Evolutionary conservation across 805 yeast genomes (phyloP), one percentile per base, ranked within the genome.

Genomic region (Hanseniaspora clermontiae): DNA sequence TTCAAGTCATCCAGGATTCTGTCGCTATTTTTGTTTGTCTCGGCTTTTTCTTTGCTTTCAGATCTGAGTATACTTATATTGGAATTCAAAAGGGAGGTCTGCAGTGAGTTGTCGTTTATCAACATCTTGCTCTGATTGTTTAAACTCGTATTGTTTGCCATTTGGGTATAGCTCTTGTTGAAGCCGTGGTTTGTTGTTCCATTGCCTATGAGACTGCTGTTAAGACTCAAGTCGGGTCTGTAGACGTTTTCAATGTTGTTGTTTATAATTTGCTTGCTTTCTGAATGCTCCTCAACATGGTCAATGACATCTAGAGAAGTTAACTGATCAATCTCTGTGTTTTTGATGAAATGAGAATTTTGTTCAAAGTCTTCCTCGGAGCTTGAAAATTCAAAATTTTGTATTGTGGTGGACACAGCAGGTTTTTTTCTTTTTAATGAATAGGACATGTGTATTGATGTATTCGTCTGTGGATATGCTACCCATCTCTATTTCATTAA

Each of bases 331-430:
- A 29, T 29, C n/a, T 45, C 37, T 15, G 20, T 45, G 20, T 45
- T 45, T 29, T 31, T 45, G 48, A 45, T 45, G 15, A 43, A 43
- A 15, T 43, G 47, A n/a, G 31, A 24, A 15, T 29, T 15, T 49
- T 51, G 34, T 7, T 31, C 20, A 27, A 12, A n/a, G 10, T 49
- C 54, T 12, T 42, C 54, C 6, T 51, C 54, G 11, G 54, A 51
- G n/a, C 48, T 42, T 12, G 54, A 51, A 12, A 51, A 51, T 20
- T 51, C 48, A 51, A 51, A 51, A 5, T 31, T 19, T 27, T 38
- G 42, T 3, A 12, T 15, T 6, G 40, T 8, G 3, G 17, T 36
- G 2, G 48, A 4, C 11, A 20, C 17, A 12, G 10, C 17, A 4
- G 43, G 14, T 42, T 29, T 32, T n/a, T 51, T 51, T 34, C 36